Evolutionary conservation across 1,284 basidiomycete species (phyloP), one percentile per base, ranked within the genome.

Genomic region (Kalmanozyma brasiliensis): DNA sequence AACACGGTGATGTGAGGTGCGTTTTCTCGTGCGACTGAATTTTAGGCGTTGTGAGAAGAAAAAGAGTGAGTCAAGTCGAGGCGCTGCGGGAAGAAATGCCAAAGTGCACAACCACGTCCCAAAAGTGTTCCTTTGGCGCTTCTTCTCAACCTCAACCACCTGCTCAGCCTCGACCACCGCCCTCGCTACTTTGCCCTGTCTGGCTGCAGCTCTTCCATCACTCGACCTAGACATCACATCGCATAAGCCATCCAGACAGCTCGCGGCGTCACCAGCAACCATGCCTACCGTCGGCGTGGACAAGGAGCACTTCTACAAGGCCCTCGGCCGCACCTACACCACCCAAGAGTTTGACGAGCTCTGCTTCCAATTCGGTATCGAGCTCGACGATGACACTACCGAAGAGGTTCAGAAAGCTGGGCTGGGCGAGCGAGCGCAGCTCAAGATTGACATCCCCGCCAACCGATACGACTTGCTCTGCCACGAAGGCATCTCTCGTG

Each of bases 391-490:
- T 84, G 95, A 98, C 91, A 97, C 94, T 26, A 96, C 94, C 2
- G 88, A 89, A 76, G 91, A 93, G 75, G 91, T 94, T 35, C 87
- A 92, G 78, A 90, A 88, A 46, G 88, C 73, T 4, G 76, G 75
- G 88, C 59, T 89, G 87, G 82, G 92, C 89, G 85, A 90, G 90
- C 73, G 93, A 89, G 36, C 94, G 89, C 91, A 95, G 90, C 86
- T 98, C 74, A 99, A 98, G 88, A 97, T 99, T 78, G 95, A 99
- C 84, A 88, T 97, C 49, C 95, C 96, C 29, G 96, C 96, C 23
- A 98, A 94, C 68, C 52, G 94, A 87, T 98, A 98, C 81, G 96
- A 99, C 85, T 87, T 99, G 19, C 88, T 98, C 43, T 99, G 96
- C 82, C 90, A 96, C 77, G 96, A 99, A 84, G 96, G 96, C 55